A percentile compares a stretch with the other conserved stretches of the same genome.
Conservation (phyloP, 2,329 filamentous ascomycete species). For the Cordyceps fumosorosea region DNA sequence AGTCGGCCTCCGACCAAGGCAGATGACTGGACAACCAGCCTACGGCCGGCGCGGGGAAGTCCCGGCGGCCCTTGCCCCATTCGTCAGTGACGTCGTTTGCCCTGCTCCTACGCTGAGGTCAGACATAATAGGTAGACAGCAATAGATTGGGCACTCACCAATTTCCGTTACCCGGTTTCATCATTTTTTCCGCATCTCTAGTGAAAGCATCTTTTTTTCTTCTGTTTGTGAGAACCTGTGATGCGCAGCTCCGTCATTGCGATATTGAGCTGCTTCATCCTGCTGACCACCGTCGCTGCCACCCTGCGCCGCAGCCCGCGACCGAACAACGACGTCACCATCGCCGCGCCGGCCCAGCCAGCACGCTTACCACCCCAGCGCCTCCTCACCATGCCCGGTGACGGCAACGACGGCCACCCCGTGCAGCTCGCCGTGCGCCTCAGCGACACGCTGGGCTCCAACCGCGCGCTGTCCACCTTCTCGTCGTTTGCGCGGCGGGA, state of each 20-base stretch:
- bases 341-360: slow-evolving; percentile 17
- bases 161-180: not conserved
- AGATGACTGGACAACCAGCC: not conserved
- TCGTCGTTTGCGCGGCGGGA: slow-evolving; percentile 74
- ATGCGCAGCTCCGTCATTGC: slow-evolving; percentile 10
- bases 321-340: slow-evolving; percentile 1
- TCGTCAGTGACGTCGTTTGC: slow-evolving; percentile 6
- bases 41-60: not conserved
- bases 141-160: not conserved
- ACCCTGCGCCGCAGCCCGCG: not conserved
- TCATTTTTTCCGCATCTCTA: not conserved
- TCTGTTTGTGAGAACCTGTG: not conserved
- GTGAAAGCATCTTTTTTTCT: not conserved
- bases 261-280: slow-evolving; percentile 1
- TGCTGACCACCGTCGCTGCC: slow-evolving; percentile 8
- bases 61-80: slow-evolving; percentile 7
- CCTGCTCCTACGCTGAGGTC: not conserved
- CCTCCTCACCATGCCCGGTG: slow-evolving; percentile 13
- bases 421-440: slow-evolving; percentile 55
- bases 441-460: slow-evolving; percentile 75
- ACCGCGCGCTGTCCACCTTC: slow-evolving; percentile 77
- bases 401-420: slow-evolving; percentile 18
- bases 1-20: not conserved
- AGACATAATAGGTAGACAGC: not conserved
- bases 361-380: not conserved